Evolutionary conservation across 805 yeast genomes (phyloP).

Genomic region (Wickerhamiella sergipiensis): DNA sequence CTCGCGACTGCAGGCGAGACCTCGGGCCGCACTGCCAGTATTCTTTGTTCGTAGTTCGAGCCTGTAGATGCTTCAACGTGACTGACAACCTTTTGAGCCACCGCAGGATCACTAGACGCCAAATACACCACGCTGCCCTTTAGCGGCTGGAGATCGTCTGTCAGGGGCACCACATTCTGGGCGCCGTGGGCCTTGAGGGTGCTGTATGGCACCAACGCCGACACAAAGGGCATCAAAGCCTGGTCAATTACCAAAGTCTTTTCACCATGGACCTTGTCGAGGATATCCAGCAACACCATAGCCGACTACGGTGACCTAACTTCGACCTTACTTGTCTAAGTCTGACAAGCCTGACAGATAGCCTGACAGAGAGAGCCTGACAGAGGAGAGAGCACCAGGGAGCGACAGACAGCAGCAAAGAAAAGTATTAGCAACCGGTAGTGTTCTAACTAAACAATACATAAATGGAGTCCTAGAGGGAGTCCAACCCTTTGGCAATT

Average conservation of each 20-base stretch:
- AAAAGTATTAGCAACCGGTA: neutral
- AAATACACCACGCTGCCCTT: constrained; percentile 18
- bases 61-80: neutral
- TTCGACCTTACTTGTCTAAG: too few relatives aligned
- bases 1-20: constrained; percentile 17
- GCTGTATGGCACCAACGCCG: constrained; percentile 43
- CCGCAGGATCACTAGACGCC: constrained; percentile 14
- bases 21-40: constrained; percentile 19
- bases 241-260: constrained; percentile 31
- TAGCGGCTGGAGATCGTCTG: constrained; percentile 10
- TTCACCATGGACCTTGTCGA: constrained; percentile 17
- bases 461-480: neutral
- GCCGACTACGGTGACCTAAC: too few relatives aligned
- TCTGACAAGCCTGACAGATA: too few relatives aligned
- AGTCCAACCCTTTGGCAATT: too few relatives aligned
- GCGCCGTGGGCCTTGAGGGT: constrained; percentile 38
- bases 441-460: neutral
- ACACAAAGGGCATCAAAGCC: constrained; percentile 34
- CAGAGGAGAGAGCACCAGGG: too few relatives aligned
- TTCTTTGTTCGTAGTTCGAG: neutral
- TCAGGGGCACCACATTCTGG: constrained; percentile 35
- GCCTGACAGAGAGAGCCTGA: too few relatives aligned
- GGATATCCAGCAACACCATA: constrained; percentile 10
- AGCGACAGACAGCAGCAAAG: too few relatives aligned
- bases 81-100: constrained; percentile 1